Evolutionary conservation across 768 basidiomycete genomes (phyloP).

Genomic region (Cystobasidium tubakii): DNA sequence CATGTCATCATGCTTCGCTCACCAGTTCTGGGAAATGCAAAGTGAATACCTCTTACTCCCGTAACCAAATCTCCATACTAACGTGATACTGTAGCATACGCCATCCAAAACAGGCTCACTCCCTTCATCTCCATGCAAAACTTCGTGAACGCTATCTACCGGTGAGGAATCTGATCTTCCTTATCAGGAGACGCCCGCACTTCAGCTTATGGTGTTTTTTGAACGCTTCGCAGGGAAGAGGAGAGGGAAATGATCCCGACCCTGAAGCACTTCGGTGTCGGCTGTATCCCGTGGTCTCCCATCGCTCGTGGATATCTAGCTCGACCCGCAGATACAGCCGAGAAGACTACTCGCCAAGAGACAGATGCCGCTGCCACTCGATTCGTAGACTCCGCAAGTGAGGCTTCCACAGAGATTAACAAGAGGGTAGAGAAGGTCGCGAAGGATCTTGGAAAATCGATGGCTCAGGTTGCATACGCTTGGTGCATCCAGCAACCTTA

Average conservation of each 20-base stretch:
- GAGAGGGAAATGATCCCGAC: slow-evolving; percentile 39
- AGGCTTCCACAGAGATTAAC: slow-evolving; percentile 31
- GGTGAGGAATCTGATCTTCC: not conserved
- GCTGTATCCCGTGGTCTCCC: slow-evolving; percentile 57
- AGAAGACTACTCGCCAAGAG: slow-evolving; percentile 1
- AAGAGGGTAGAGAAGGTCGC: slow-evolving; percentile 33
- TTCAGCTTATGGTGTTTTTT: too few species aligned
- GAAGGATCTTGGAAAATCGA: slow-evolving; percentile 17
- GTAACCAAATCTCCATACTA: not conserved
- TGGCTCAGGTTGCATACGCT: slow-evolving; percentile 48
- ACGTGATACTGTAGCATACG: slow-evolving; percentile 33
- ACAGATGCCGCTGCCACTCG: slow-evolving; percentile 7
- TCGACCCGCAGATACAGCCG: slow-evolving; percentile 24
- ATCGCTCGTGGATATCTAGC: slow-evolving; percentile 35
- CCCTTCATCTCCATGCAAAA: slow-evolving; percentile 45
- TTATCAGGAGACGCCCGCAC: too few species aligned
- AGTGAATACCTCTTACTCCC: slow-evolving; percentile 27
- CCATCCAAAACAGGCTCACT: slow-evolving; percentile 40
- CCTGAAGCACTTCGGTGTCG: slow-evolving; percentile 51
- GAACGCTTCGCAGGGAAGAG: slow-evolving; percentile 20
- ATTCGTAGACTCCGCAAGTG: slow-evolving; percentile 1
- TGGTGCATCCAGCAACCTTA: slow-evolving; percentile 44
- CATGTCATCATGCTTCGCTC: slow-evolving; percentile 52
- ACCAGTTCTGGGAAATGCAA: slow-evolving; percentile 45
- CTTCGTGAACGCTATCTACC: slow-evolving; percentile 41